Evolutionary conservation across 2,329 filamentous ascomycete genomes (phyloP).

Genomic region (Alternaria sp.): DNA sequence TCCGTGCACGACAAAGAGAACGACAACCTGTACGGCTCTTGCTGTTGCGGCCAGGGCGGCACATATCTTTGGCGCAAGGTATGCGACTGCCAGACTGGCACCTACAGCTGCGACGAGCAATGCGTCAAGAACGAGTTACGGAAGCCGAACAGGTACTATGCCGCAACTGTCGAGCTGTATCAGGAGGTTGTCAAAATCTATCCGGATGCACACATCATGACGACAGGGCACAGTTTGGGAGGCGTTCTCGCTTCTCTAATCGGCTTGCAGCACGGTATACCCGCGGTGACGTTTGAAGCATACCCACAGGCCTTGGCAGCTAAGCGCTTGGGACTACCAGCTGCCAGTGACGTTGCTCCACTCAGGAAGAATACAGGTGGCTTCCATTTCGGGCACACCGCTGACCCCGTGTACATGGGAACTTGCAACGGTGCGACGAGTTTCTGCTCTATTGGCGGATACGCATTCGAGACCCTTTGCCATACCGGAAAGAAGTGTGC

Average conservation of each 20-base stretch:
- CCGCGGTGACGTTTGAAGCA: constrained; percentile 43
- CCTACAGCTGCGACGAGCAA: constrained; percentile 44
- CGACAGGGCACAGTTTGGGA: constrained; percentile 44
- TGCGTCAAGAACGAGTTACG: constrained; percentile 41
- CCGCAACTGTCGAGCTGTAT: constrained; percentile 41
- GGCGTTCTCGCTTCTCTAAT: constrained; percentile 45
- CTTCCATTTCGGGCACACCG: constrained; percentile 47
- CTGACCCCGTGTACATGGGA: constrained; percentile 47
- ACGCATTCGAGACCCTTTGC: constrained; percentile 45
- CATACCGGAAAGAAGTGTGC: constrained; percentile 45
- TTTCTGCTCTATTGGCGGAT: constrained; percentile 46
- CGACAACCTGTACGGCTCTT: constrained; percentile 46
- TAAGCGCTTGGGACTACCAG: constrained; percentile 38
- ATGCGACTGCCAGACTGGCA: constrained; percentile 45
- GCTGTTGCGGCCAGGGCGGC: constrained; percentile 46
- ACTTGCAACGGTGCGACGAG: constrained; percentile 44
- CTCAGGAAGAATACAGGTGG: constrained; percentile 42
- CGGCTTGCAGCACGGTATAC: constrained; percentile 41
- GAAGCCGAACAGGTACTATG: constrained; percentile 42
- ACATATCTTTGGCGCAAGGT: constrained; percentile 44
- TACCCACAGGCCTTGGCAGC: constrained; percentile 47
- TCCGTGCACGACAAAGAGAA: constrained; percentile 46
- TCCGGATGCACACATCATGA: constrained; percentile 42
- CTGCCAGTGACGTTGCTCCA: constrained; percentile 37
- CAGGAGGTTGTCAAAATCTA: constrained; percentile 43